Percentiles rank a stretch among this genome's conserved stretches.
Evolutionary conservation across 345 rosid species (phyloP).

Genomic region (Turritis glabra): DNA sequence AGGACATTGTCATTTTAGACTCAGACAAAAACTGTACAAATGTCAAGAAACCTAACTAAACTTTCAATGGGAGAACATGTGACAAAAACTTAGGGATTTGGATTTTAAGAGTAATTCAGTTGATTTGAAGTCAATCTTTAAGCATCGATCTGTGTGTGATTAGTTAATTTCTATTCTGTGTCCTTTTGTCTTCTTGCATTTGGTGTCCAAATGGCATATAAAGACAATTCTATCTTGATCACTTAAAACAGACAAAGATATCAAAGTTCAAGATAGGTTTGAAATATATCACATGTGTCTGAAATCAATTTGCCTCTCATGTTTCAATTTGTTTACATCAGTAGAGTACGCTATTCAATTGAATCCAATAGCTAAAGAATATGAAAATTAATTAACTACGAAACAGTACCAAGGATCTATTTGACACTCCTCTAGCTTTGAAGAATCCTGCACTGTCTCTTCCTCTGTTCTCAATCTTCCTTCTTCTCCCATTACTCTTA

Average conservation of each 20-base stretch:
- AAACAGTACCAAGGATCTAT: constrained; percentile 36
- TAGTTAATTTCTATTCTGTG: constrained; percentile 12
- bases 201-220: constrained; percentile 24
- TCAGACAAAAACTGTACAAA: constrained; percentile 27
- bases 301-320: constrained; percentile 10
- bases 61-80: constrained; percentile 29
- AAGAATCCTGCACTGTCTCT: constrained; percentile 38
- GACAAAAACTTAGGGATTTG: constrained; percentile 28
- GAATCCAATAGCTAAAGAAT: constrained; percentile 20
- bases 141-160: constrained; percentile 29
- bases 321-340: constrained; percentile 25
- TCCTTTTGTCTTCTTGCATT: constrained; percentile 28
- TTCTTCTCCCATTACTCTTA: constrained; percentile 40
- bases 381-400: constrained; percentile 26
- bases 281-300: constrained; percentile 20
- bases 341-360: constrained; percentile 5
- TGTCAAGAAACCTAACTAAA: constrained; percentile 36
- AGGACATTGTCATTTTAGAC: constrained; percentile 21
- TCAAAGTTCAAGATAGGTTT: constrained; percentile 13
- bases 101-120: constrained; percentile 1
- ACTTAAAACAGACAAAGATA: constrained; percentile 28
- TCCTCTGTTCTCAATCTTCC: constrained; percentile 28
- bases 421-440: constrained; percentile 28
- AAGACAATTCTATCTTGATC: constrained; percentile 23
- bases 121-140: constrained; percentile 29